Percentiles rank a stretch among this genome's conserved stretches.
phyloP scores from a whole-genome alignment of 495 filamentous ascomycete genomes.

The Chaetomium cochliodes region DNA sequence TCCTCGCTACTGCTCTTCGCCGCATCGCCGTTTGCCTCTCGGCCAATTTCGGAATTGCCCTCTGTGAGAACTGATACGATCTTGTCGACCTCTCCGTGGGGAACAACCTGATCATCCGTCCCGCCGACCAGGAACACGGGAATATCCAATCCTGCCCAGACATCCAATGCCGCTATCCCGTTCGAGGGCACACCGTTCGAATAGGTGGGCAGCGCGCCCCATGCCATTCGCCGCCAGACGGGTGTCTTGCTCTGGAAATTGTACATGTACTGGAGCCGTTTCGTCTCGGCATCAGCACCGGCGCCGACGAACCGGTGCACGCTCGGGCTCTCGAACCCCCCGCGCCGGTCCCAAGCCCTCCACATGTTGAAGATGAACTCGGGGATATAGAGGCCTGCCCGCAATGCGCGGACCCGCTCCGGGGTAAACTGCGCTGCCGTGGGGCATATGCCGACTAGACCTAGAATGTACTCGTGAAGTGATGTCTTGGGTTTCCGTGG shows the following conservation, averaged over 20 bases:
- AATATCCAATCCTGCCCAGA: constrained; percentile 69
- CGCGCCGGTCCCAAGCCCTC: constrained; percentile 76
- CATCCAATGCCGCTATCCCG: constrained; percentile 64
- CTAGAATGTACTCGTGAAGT: constrained; percentile 64
- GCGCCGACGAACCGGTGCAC: constrained; percentile 76
- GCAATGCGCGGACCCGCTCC: constrained; percentile 51
- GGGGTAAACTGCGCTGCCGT: constrained; percentile 58
- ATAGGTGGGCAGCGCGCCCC: constrained; percentile 62
- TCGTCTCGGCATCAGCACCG: constrained; percentile 69
- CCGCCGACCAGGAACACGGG: constrained; percentile 80
- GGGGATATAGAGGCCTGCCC: constrained; percentile 64
- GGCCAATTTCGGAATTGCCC: constrained; percentile 19
- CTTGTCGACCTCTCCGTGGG: constrained; percentile 65
- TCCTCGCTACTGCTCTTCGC: constrained; percentile 40
- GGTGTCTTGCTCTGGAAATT: constrained; percentile 79
- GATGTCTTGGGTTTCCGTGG: constrained; percentile 47
- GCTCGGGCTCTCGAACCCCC: constrained; percentile 73
- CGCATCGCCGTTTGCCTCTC: constrained; percentile 10
- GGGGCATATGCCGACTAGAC: constrained; percentile 79
- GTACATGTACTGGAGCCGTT: constrained; percentile 74
- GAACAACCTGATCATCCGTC: constrained; percentile 71
- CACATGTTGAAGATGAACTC: constrained; percentile 71
- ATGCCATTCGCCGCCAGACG: constrained; percentile 82
- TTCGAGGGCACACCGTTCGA: constrained; percentile 50
- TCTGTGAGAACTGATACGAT: constrained; percentile 47